These are phyloP conservation scores for Ganoderma sinense DNA, from an alignment of 1,284 basidiomycete genomes.

Conservation along the genomic window DNA sequence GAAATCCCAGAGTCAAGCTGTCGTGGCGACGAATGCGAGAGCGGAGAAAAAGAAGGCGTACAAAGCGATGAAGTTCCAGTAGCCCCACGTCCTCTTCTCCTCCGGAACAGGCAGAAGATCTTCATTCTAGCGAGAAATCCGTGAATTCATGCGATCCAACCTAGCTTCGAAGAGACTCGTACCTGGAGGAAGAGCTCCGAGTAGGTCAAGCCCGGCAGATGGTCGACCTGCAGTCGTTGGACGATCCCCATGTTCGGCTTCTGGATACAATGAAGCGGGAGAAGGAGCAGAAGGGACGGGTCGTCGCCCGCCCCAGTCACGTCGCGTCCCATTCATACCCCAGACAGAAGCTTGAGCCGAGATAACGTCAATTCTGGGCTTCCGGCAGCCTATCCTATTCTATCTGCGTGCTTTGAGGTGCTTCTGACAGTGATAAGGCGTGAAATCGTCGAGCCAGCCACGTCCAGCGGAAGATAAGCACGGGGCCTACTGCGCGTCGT, in stretches of 20 bases:
- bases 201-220: constrained; percentile 33
- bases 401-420: constrained; percentile 9
- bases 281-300: constrained; percentile 4
- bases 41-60: constrained; percentile 40
- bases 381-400: background rate
- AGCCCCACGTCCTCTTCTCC: constrained; percentile 65
- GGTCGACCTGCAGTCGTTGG: constrained; percentile 34
- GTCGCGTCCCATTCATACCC: constrained; percentile 10
- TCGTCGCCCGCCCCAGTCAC: background rate
- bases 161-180: constrained; percentile 25
- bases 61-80: constrained; percentile 72
- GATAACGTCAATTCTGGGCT: constrained; percentile 12
- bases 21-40: background rate
- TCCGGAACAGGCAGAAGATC: constrained; percentile 68
- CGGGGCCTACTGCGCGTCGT: too few species aligned
- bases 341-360: constrained; percentile 7
- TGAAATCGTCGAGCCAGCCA: background rate
- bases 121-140: constrained; percentile 55
- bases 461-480: too few species aligned
- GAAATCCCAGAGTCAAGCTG: background rate
- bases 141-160: background rate
- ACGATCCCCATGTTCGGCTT: constrained; percentile 27
- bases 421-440: constrained; percentile 25
- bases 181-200: constrained; percentile 40
- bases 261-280: background rate